phyloP scores from a whole-genome alignment of 1,284 basidiomycete species.

The Stygiomarasmius scandens region DNA sequence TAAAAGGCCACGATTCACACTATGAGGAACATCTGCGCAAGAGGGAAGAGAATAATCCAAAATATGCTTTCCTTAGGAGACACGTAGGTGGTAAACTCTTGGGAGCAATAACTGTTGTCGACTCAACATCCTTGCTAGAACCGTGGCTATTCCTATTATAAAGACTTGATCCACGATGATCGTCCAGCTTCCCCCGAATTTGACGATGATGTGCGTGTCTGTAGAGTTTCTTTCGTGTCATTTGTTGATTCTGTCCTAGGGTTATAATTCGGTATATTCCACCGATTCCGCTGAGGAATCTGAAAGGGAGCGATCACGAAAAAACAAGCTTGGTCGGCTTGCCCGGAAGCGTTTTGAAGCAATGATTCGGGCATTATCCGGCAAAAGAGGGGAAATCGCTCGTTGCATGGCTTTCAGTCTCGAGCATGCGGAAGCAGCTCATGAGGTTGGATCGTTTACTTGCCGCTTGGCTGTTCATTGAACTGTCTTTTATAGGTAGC shows the following conservation, averaged over 20 bases:
- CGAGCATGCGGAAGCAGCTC: conserved; percentile 91
- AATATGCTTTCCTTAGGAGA: conserved; percentile 79
- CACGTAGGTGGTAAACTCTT: conserved; percentile 50
- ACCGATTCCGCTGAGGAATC: conserved; percentile 95
- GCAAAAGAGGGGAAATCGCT: conserved; percentile 88
- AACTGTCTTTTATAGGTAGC: conserved; percentile 58
- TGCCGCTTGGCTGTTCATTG: conserved; percentile 8
- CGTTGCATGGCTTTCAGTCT: conserved; percentile 95
- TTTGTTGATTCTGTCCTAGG: conserved; percentile 47
- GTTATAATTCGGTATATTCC: conserved; percentile 90
- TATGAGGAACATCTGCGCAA: conserved; percentile 80
- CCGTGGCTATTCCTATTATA: conserved; percentile 82
- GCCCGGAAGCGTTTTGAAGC: conserved; percentile 85
- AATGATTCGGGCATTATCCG: conserved; percentile 86
- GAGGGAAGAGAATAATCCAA: conserved; percentile 79
- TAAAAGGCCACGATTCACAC: conserved; percentile 77
- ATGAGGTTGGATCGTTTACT: conserved; percentile 61
- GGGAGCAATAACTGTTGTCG: conserved; percentile 1
- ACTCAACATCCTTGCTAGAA: conserved; percentile 50
- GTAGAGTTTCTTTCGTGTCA: conserved; percentile 9
- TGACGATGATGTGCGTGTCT: conserved; percentile 74
- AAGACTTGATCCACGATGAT: conserved; percentile 69
- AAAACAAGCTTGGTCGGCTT: conserved; percentile 74
- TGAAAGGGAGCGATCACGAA: conserved; percentile 79
- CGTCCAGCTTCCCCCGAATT: conserved; percentile 70